Percentiles rank a stretch among this genome's conserved stretches.
phyloP scores from a whole-genome alignment of 1,139 yeast genomes.

The Casaregolazyma lundiana region DNA sequence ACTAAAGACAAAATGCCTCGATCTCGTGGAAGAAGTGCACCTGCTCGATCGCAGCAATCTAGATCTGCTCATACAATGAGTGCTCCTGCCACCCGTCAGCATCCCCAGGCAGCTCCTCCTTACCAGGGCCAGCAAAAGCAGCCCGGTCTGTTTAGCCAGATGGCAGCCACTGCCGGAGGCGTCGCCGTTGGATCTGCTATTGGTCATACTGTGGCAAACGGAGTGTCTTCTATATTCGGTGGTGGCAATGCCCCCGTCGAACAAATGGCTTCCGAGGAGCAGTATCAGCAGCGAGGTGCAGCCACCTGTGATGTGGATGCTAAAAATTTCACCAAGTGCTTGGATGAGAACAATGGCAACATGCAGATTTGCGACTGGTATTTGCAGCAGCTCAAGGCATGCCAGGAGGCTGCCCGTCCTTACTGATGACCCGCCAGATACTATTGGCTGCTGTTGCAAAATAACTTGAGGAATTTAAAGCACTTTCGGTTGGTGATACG shows the following conservation, averaged over 20 bases:
- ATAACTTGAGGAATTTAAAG: background rate
- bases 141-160: conserved; percentile 93
- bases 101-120: conserved; percentile 36
- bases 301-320: conserved; percentile 87
- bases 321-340: conserved; percentile 89
- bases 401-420: conserved; percentile 89
- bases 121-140: conserved; percentile 48
- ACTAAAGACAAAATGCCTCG: conserved; percentile 47
- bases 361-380: conserved; percentile 96
- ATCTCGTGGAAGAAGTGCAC: conserved; percentile 43
- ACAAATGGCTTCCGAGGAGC: conserved; percentile 29
- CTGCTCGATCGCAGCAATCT: conserved; percentile 44
- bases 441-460: background rate
- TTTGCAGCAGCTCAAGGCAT: conserved; percentile 93
- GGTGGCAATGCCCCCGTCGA: conserved; percentile 61
- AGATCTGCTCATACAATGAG: conserved; percentile 77
- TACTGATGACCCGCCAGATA: conserved; percentile 42
- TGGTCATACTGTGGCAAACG: conserved; percentile 96
- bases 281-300: conserved; percentile 47
- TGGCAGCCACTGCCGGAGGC: conserved; percentile 99
- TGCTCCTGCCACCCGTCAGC: conserved; percentile 44
- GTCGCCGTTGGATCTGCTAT: conserved; percentile 97
- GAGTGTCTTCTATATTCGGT: conserved; percentile 82
- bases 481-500: background rate
- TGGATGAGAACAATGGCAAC: conserved; percentile 89